A percentile compares a stretch with the other conserved stretches of the same genome.
These are phyloP conservation scores for Baorangia bicolor DNA, from an alignment of 768 basidiomycete species.

Conservation along the genomic window DNA sequence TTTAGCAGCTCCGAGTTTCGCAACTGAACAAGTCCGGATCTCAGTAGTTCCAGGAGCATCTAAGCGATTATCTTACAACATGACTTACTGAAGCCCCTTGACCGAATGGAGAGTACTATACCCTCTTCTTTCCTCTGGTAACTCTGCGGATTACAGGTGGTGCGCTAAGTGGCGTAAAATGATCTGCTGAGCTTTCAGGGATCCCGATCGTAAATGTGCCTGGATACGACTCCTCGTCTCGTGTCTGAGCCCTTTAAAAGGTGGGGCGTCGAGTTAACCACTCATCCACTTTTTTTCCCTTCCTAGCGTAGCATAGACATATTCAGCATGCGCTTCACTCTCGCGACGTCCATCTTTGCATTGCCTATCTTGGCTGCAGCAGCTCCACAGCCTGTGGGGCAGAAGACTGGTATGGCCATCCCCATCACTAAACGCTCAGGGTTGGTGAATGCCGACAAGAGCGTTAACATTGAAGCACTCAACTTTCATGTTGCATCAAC, in stretches of 20 bases:
- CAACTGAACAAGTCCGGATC: no score
- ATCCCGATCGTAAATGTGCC: no score
- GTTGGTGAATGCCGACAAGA: slow-evolving; percentile 5
- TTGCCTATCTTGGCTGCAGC: slow-evolving; percentile 8
- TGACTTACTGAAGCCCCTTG: no score
- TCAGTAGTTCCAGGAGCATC: no score
- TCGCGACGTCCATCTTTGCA: background rate
- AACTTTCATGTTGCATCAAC: background rate
- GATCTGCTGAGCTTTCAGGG: no score
- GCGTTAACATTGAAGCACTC: slow-evolving; percentile 4
- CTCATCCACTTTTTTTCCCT: background rate
- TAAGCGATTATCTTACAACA: no score
- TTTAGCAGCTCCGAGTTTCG: no score
- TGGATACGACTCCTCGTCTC: no score
- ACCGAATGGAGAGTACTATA: no score
- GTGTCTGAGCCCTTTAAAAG: background rate
- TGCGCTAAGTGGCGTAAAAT: no score
- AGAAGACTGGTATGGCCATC: background rate
- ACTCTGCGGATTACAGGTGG: no score
- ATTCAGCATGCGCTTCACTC: background rate
- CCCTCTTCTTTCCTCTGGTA: no score
- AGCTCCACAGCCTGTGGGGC: background rate
- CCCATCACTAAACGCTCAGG: slow-evolving; percentile 9
- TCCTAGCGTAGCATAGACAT: background rate
- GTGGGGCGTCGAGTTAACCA: background rate